Conservation (phyloP, 768 basidiomycete species). For the Dictyophora rubrovolvata region DNA sequence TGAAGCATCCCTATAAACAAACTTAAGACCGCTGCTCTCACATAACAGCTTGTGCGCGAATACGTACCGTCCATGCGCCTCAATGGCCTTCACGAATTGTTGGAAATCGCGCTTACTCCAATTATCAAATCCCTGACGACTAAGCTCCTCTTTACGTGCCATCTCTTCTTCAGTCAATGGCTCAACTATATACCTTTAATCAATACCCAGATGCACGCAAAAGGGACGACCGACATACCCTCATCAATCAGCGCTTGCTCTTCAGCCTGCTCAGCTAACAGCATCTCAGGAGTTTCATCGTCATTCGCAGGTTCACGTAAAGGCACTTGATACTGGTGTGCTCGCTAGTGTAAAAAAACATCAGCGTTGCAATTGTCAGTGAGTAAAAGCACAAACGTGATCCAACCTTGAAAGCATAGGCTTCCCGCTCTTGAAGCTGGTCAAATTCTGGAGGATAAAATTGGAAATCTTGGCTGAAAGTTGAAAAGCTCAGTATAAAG, state of each 20-base stretch:
- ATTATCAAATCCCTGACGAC: slow-evolving; percentile 70
- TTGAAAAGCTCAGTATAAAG: neutral
- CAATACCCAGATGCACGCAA: neutral
- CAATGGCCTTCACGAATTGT: slow-evolving; percentile 73
- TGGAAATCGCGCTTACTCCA: slow-evolving; percentile 95
- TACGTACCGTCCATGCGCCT: slow-evolving; percentile 69
- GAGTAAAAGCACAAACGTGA: no score
- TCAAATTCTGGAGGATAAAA: slow-evolving; percentile 82
- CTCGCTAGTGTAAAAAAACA: neutral
- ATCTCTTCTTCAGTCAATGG: slow-evolving; percentile 84
- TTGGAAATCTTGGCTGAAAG: slow-evolving; percentile 81
- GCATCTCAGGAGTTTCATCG: slow-evolving; percentile 72
- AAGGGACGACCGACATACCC: slow-evolving; percentile 35
- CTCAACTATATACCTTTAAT: slow-evolving; percentile 44
- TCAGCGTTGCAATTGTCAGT: no score
- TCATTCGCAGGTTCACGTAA: slow-evolving; percentile 55
- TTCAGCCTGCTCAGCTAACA: slow-evolving; percentile 68
- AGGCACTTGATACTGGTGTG: slow-evolving; percentile 15
- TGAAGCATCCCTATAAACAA: slow-evolving; percentile 44
- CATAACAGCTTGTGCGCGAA: neutral
- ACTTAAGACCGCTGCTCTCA: neutral
- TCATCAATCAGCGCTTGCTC: slow-evolving; percentile 86
- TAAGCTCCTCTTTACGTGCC: slow-evolving; percentile 68
- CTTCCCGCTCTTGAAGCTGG: slow-evolving; percentile 78
- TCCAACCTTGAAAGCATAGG: slow-evolving; percentile 68